phyloP scores from a whole-genome alignment of 2,329 filamentous ascomycete genomes.

The Cercospora brassicicola region DNA sequence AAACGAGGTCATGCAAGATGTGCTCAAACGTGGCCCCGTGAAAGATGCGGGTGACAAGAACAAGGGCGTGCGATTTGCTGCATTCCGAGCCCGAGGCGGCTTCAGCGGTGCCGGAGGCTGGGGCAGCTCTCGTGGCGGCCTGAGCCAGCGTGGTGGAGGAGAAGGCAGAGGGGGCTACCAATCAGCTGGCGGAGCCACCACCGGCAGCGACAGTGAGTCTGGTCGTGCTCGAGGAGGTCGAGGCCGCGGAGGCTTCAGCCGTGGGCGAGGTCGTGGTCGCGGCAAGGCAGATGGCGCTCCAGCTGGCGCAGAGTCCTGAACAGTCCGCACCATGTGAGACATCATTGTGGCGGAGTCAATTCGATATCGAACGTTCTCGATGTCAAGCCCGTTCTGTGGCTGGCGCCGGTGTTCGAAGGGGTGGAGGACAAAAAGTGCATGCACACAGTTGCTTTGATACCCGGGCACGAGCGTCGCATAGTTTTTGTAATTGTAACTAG shows the following conservation, averaged over 20 bases:
- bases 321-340: background rate
- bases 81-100: conserved; percentile 66
- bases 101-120: conserved; percentile 57
- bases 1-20: conserved; percentile 74
- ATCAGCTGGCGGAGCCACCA: conserved; percentile 38
- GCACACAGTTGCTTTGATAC: conserved; percentile 23
- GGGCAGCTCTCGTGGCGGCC: conserved; percentile 65
- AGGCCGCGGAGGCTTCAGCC: conserved; percentile 49
- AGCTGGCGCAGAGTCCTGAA: conserved; percentile 36
- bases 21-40: conserved; percentile 71
- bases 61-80: conserved; percentile 47
- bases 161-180: conserved; percentile 38
- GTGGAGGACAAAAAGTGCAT: conserved; percentile 6
- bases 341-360: background rate
- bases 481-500: conserved; percentile 25
- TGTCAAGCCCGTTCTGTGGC: background rate
- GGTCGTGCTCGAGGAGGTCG: conserved; percentile 58
- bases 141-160: conserved; percentile 60
- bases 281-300: conserved; percentile 31
- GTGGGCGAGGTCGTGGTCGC: conserved; percentile 51
- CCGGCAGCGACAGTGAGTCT: conserved; percentile 66
- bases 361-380: background rate
- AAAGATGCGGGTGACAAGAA: conserved; percentile 65
- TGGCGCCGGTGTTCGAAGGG: background rate
- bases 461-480: conserved; percentile 21